Evolutionary conservation across 73 alveolate genomes (phyloP).

Genomic region (Paramecium octaurelia): DNA sequence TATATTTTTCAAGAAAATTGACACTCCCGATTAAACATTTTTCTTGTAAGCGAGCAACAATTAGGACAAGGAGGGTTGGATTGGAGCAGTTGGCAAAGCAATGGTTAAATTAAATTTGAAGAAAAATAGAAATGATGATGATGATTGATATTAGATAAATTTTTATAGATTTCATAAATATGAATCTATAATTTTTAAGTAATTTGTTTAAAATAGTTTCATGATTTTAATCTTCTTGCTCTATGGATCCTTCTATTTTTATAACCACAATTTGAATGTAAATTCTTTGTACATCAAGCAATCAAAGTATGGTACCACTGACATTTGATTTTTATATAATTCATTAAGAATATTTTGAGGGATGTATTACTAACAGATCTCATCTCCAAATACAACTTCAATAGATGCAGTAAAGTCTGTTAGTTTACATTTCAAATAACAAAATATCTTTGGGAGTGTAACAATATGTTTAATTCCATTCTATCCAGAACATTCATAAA

Average conservation of each 20-base stretch:
- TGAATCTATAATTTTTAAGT: background rate
- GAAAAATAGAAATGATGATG: slow-evolving; percentile 62
- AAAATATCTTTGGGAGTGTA: background rate
- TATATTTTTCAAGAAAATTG: slow-evolving; percentile 75
- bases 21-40: slow-evolving; percentile 70
- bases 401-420: background rate
- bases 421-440: background rate
- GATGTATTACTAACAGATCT: background rate
- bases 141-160: background rate
- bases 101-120: slow-evolving; percentile 73
- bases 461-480: background rate
- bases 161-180: background rate
- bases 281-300: background rate
- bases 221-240: background rate
- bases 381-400: background rate
- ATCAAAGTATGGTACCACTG: background rate
- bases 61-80: slow-evolving; percentile 90
- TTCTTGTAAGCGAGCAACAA: slow-evolving; percentile 80
- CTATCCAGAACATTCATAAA: background rate
- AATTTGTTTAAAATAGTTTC: background rate
- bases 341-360: background rate
- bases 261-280: background rate
- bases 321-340: background rate
- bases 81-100: slow-evolving; percentile 92
- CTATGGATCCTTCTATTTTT: background rate